A percentile compares a stretch with the other conserved stretches of the same genome.
These are phyloP conservation scores for Maudiozyma humilis DNA, from an alignment of 1,139 yeast species.

Conservation along the genomic window DNA sequence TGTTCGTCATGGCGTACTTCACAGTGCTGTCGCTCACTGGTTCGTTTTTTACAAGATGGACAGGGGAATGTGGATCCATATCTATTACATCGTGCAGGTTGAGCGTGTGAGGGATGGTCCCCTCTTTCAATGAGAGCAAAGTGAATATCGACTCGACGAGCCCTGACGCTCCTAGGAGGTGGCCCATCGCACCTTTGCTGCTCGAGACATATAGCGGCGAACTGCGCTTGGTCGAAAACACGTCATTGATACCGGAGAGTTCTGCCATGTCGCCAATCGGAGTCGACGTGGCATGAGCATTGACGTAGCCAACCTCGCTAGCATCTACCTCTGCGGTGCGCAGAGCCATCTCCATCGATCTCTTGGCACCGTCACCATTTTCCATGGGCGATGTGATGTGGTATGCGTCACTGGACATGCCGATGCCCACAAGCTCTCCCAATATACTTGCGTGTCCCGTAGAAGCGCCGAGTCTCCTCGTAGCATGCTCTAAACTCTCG, in stretches of 20 bases:
- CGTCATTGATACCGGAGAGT: conserved; percentile 55
- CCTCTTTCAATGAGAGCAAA: conserved; percentile 50
- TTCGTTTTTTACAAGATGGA: conserved; percentile 38
- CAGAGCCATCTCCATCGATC: conserved; percentile 77
- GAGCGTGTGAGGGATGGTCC: conserved; percentile 68
- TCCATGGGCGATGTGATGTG: conserved; percentile 89
- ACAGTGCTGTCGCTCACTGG: conserved; percentile 47
- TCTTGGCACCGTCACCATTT: conserved; percentile 74
- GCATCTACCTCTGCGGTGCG: conserved; percentile 40
- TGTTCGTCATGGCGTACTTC: conserved; percentile 63
- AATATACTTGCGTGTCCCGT: conserved; percentile 45
- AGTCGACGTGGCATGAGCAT: conserved; percentile 97
- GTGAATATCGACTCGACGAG: conserved; percentile 86
- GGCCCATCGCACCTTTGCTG: conserved; percentile 90
- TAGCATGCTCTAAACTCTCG: conserved; percentile 73
- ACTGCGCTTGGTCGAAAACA: conserved; percentile 35
- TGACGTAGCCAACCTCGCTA: conserved; percentile 58
- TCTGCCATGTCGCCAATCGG: conserved; percentile 85
- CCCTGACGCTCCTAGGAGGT: conserved; percentile 92
- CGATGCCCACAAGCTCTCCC: conserved; percentile 81
- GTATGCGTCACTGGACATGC: conserved; percentile 82
- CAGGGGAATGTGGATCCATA: not conserved
- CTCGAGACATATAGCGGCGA: conserved; percentile 53
- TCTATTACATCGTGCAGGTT: conserved; percentile 44
- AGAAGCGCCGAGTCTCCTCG: conserved; percentile 33